phyloP scores from a whole-genome alignment of 208 protist species.

The Leptomonas pyrrhocoris region DNA sequence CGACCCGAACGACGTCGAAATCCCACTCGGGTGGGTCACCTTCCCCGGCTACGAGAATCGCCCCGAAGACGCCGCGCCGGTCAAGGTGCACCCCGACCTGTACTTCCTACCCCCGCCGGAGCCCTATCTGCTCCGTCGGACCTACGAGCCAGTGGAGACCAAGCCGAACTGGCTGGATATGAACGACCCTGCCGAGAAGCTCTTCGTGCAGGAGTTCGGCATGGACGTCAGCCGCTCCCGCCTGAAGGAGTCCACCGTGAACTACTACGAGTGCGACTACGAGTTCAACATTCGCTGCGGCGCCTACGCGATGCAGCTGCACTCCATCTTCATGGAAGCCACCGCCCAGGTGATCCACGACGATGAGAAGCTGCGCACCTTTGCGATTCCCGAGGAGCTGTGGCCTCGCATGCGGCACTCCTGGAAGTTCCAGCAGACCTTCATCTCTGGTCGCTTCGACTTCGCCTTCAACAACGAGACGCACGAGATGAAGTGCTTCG shows the following conservation, averaged over 20 bases:
- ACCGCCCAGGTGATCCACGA: conserved; percentile 77
- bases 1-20: conserved; percentile 51
- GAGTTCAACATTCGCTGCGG: conserved; percentile 76
- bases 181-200: conserved; percentile 70
- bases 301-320: conserved; percentile 70
- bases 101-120: conserved; percentile 48
- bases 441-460: conserved; percentile 89
- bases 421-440: conserved; percentile 72
- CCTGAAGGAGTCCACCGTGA: conserved; percentile 56
- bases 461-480: conserved; percentile 85
- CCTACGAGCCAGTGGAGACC: conserved; percentile 48
- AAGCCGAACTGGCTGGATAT: conserved; percentile 80
- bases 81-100: conserved; percentile 67
- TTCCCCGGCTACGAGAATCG: conserved; percentile 81
- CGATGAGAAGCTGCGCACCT: conserved; percentile 72
- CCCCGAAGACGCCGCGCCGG: conserved; percentile 31
- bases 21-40: conserved; percentile 82
- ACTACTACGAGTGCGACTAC: conserved; percentile 84
- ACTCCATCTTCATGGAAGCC: conserved; percentile 87
- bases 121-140: conserved; percentile 61
- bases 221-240: conserved; percentile 72
- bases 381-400: conserved; percentile 81
- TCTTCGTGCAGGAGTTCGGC: conserved; percentile 84
- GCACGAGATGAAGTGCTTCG: conserved; percentile 85
- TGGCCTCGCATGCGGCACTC: conserved; percentile 87